phyloP scores from a whole-genome alignment of 2,329 filamentous ascomycete genomes.

The Ophiobolus disseminans region DNA sequence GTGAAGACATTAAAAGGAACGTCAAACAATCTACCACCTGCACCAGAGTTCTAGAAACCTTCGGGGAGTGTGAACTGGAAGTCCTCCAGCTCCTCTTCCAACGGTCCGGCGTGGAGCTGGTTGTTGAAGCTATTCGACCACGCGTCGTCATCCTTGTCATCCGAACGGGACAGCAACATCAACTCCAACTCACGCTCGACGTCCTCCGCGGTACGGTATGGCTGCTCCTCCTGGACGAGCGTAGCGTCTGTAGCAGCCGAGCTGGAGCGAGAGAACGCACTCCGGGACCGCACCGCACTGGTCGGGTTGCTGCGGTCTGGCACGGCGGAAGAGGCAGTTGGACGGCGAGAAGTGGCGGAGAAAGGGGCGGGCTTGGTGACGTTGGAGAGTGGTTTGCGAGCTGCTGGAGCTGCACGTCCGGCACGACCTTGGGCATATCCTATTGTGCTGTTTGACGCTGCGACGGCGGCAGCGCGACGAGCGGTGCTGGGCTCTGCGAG shows the following conservation, averaged over 20 bases:
- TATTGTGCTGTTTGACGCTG: conserved; percentile 79
- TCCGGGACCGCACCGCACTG: conserved; percentile 20
- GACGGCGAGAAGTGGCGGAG: conserved; percentile 30
- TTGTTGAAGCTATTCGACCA: conserved; percentile 41
- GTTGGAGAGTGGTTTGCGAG: conserved; percentile 48
- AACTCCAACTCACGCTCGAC: conserved; percentile 43
- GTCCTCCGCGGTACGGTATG: conserved; percentile 41
- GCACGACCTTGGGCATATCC: conserved; percentile 82
- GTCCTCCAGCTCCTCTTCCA: conserved; percentile 38
- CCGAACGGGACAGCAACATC: conserved; percentile 33
- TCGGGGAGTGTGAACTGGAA: conserved; percentile 45
- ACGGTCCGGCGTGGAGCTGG: conserved; percentile 30
- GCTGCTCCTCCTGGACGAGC: conserved; percentile 35
- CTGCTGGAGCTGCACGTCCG: conserved; percentile 53
- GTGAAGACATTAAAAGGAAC: neutral
- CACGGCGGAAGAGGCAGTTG: conserved; percentile 22
- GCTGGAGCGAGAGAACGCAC: conserved; percentile 42
- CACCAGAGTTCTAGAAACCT: conserved; percentile 27
- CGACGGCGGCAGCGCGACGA: conserved; percentile 67
- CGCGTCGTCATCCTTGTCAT: conserved; percentile 38
- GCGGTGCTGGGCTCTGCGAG: conserved; percentile 57
- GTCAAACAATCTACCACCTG: neutral
- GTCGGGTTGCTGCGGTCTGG: conserved; percentile 26
- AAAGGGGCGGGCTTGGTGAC: conserved; percentile 41
- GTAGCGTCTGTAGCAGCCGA: conserved; percentile 42